Evolutionary conservation across 768 basidiomycete species (phyloP).

Genomic region (Suillus spraguei): DNA sequence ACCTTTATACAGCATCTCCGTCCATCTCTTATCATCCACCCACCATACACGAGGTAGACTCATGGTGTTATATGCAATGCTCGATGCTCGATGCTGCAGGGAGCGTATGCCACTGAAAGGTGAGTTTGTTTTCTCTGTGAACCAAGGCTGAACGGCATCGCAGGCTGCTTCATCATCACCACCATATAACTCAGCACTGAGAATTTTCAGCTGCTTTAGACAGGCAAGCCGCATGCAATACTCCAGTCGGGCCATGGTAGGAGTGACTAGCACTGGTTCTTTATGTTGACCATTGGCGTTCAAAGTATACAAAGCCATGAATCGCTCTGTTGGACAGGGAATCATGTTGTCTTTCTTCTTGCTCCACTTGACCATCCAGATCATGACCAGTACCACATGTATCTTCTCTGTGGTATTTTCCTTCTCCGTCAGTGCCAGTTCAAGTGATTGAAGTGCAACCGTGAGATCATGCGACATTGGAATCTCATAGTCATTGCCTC

Average conservation of each 20-base stretch:
- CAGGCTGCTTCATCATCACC: background rate
- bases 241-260: constrained; percentile 5
- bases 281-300: constrained; percentile 7
- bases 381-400: constrained; percentile 9
- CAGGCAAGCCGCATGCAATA: constrained; percentile 13
- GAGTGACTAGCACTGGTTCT: background rate
- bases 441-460: rapidly evolving
- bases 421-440: background rate
- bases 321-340: constrained; percentile 23
- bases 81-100: constrained; percentile 9
- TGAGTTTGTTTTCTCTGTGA: background rate
- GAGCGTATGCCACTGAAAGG: background rate
- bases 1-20: constrained; percentile 8
- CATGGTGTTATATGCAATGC: constrained; percentile 4
- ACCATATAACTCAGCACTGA: background rate
- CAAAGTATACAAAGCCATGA: background rate
- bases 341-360: background rate
- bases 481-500: background rate
- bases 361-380: constrained; percentile 19
- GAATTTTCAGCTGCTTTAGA: constrained; percentile 4
- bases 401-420: background rate
- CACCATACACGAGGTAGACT: constrained; percentile 12
- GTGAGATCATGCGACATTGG: rapidly evolving
- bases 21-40: constrained; percentile 5
- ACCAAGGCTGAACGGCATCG: background rate